Evolutionary conservation across 495 filamentous ascomycete species (phyloP).

Genomic region (Penicillium coprophilum): DNA sequence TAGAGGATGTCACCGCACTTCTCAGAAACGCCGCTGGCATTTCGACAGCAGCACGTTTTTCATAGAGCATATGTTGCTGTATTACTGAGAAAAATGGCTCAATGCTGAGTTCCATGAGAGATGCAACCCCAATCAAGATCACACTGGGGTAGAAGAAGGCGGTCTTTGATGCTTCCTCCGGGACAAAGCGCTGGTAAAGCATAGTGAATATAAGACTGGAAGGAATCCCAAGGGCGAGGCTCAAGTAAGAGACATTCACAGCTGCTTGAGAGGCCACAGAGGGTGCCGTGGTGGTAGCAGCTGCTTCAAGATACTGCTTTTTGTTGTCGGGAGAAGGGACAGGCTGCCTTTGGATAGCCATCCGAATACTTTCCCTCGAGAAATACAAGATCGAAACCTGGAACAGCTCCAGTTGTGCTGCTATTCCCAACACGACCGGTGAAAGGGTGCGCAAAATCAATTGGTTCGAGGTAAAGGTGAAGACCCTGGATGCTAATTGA

Average conservation of each 20-base stretch:
- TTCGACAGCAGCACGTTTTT: conserved; percentile 77
- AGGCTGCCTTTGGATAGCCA: conserved; percentile 80
- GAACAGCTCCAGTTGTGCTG: conserved; percentile 87
- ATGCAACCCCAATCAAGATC: conserved; percentile 68
- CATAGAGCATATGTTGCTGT: conserved; percentile 77
- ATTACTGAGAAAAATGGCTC: conserved; percentile 85
- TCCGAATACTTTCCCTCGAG: conserved; percentile 80
- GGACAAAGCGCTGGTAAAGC: conserved; percentile 62
- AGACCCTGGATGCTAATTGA: conserved; percentile 75
- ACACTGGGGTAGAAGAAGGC: conserved; percentile 65
- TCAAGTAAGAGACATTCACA: conserved; percentile 83
- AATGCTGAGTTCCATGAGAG: conserved; percentile 72
- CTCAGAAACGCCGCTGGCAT: conserved; percentile 71
- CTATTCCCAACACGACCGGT: conserved; percentile 76
- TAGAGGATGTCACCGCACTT: conserved; percentile 67
- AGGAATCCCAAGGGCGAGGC: conserved; percentile 65
- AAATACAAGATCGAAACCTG: conserved; percentile 88
- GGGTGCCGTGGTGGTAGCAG: conserved; percentile 18
- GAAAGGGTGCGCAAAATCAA: conserved; percentile 82
- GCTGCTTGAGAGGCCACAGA: conserved; percentile 59
- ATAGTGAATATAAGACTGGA: conserved; percentile 59
- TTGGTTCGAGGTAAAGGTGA: conserved; percentile 92
- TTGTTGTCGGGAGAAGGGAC: conserved; percentile 15
- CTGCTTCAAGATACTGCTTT: conserved; percentile 12
- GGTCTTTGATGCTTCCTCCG: conserved; percentile 51